Conservation (phyloP, 2,329 filamentous ascomycete species). For the Cladosporium austrohemisphaericum region DNA sequence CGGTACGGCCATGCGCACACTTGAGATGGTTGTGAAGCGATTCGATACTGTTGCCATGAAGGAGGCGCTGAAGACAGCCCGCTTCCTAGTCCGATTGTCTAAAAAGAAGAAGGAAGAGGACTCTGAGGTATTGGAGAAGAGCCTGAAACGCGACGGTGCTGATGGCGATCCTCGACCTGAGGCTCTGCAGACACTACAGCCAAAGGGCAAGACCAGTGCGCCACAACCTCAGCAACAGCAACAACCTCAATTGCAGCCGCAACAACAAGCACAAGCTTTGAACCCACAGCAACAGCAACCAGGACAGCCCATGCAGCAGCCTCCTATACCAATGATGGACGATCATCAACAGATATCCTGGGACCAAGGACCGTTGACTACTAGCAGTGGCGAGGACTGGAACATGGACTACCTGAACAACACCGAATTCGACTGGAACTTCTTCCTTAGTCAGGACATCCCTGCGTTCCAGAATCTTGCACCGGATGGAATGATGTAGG, state of each 20-base stretch:
- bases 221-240: not conserved
- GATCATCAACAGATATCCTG: constrained; percentile 12
- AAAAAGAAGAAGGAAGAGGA: constrained; percentile 50
- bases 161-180: constrained; percentile 23
- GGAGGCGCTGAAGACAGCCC: constrained; percentile 54
- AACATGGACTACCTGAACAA: constrained; percentile 32
- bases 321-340: constrained; percentile 5
- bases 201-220: not conserved
- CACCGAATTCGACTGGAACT: constrained; percentile 33
- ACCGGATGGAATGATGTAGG: constrained; percentile 32
- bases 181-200: constrained; percentile 11
- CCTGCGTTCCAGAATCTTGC: constrained; percentile 31
- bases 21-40: constrained; percentile 30
- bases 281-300: not conserved
- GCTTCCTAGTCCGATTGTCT: constrained; percentile 51
- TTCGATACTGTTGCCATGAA: constrained; percentile 38
- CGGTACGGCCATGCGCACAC: constrained; percentile 46
- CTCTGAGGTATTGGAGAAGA: constrained; percentile 32
- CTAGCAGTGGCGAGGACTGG: constrained; percentile 31
- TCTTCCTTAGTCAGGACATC: constrained; percentile 31
- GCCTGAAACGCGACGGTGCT: constrained; percentile 20
- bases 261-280: not conserved
- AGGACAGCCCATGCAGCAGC: constrained; percentile 5
- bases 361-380: constrained; percentile 21
- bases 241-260: not conserved